These are phyloP conservation scores for Myxozyma udenii DNA, from an alignment of 805 yeast genomes.

Conservation along the genomic window DNA sequence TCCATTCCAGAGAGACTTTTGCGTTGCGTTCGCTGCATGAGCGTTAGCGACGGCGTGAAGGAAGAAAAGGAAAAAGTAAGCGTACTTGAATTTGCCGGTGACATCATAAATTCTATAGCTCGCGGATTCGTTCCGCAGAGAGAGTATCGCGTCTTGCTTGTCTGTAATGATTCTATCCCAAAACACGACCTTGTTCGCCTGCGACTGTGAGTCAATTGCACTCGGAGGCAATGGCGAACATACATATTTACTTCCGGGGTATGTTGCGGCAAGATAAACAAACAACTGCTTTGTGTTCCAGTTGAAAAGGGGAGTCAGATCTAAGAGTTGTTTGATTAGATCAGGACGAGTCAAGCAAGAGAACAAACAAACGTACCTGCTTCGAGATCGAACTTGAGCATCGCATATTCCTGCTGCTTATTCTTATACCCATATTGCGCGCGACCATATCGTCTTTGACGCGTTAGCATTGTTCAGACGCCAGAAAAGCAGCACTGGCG, in stretches of 20 bases:
- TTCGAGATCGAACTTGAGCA: constrained; percentile 66
- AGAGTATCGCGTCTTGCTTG: constrained; percentile 57
- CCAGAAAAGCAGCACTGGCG: no score
- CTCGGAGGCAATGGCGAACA: constrained; percentile 7
- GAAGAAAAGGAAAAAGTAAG: background rate
- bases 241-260: constrained; percentile 47
- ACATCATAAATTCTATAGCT: constrained; percentile 89
- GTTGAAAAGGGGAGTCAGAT: constrained; percentile 76
- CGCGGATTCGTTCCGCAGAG: constrained; percentile 53
- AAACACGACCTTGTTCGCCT: constrained; percentile 62
- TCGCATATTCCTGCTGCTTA: constrained; percentile 61
- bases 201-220: constrained; percentile 28
- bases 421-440: constrained; percentile 67
- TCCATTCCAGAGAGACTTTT: constrained; percentile 73
- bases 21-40: constrained; percentile 61
- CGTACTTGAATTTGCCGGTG: constrained; percentile 47
- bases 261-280: constrained; percentile 83
- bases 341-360: background rate
- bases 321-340: constrained; percentile 40
- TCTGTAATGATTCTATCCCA: constrained; percentile 82
- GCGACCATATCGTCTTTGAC: constrained; percentile 39
- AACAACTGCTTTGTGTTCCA: constrained; percentile 99
- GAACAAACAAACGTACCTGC: constrained; percentile 31
- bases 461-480: no score
- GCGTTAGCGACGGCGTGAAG: constrained; percentile 2